phyloP scores from a whole-genome alignment of 345 rosid species.

The Excoecaria agallocha region DNA sequence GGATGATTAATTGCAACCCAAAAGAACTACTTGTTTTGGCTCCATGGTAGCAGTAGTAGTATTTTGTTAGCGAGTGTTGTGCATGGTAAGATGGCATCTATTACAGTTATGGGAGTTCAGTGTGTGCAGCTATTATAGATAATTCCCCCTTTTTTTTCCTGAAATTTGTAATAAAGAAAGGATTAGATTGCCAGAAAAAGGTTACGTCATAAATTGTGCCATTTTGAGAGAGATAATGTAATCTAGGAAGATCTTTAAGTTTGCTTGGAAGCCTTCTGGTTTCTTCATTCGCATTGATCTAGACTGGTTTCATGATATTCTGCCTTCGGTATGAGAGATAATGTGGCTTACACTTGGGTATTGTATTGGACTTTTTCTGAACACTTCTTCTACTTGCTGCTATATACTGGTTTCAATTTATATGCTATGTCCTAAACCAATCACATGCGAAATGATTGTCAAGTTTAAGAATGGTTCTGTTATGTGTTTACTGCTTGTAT shows the following conservation, averaged over 20 bases:
- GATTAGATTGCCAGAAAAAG: no score
- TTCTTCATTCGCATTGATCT: not conserved
- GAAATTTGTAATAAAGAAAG: no score
- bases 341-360: not conserved
- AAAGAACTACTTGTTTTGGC: no score
- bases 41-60: no score
- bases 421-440: not conserved
- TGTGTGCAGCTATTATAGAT: no score
- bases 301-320: not conserved
- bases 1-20: no score
- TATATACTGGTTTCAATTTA: not conserved
- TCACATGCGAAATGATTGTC: not conserved
- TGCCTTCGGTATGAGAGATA: not conserved
- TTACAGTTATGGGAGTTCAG: no score
- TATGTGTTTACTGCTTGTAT: not conserved
- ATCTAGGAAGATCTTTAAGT: not conserved
- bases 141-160: no score
- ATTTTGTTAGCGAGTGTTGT: no score
- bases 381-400: not conserved
- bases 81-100: no score
- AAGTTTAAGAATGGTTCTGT: not conserved
- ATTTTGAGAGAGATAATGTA: no score
- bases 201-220: no score
- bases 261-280: not conserved
- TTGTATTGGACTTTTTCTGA: not conserved